Evolutionary conservation across 1,139 yeast species (phyloP), one percentile per base, ranked within the genome.

Genomic region (Suhomyces kunorum): DNA sequence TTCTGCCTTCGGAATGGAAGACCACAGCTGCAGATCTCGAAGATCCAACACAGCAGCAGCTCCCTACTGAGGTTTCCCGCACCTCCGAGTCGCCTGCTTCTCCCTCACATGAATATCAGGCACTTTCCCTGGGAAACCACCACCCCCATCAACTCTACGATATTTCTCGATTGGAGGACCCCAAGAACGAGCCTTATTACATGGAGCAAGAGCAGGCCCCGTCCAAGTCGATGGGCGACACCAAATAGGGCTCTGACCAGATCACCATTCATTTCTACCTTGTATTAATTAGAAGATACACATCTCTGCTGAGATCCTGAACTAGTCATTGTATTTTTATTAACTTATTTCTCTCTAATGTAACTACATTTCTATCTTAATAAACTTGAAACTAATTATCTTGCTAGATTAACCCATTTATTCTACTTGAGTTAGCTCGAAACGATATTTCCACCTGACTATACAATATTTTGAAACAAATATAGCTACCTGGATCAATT

Each of bases 231-330:
- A 18, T 29, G 24, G 20, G 19, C 20, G 22, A 19, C 17, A 12
- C 22, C 19, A 29, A 29, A 13, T 29, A 29, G 12, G n/a, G 8
- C 8, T 9, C 16, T 15, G 6, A 7, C 16, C 29, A 15, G 5
- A 8, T 8, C 16, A 27, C 19, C 15, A 46, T 53, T 12, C 64
- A 66, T 8, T 53, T 34, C 38, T 34, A 25, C 35, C 16, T 34
- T 34, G 38, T 38, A 34, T 34, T 38, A 38, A 28, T 11, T n/a
- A 23, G 4, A 9, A 8, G 7, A 19, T 11, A 19, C 7, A 19
- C 7, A 4, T n/a, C n/a, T n/a, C n/a, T n/a, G n/a, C n/a, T n/a
- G n/a, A n/a, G n/a, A n/a, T n/a, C n/a, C n/a, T n/a, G n/a, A n/a
- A n/a, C n/a, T n/a, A n/a, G n/a, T n/a, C n/a, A n/a, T n/a, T n/a